Evolutionary conservation across 23 red algal species (phyloP).

Genomic region (Gracilaria gracilis): DNA sequence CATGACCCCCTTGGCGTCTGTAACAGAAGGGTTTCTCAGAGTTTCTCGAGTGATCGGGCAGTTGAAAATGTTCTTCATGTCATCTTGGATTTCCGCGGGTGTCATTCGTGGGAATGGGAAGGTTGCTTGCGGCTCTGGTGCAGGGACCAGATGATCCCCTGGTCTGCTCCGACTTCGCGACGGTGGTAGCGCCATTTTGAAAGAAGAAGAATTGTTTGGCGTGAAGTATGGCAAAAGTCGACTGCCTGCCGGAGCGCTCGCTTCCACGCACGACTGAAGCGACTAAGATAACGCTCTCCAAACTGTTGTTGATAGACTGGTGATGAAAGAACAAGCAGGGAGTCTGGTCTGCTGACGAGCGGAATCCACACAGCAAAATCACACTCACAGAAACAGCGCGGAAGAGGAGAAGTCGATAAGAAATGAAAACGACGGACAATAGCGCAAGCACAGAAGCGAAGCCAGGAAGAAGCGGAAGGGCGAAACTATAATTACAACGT

Average conservation of each 20-base stretch:
- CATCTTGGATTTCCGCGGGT: slow-evolving; percentile 61
- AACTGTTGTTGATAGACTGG: no score
- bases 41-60: slow-evolving; percentile 51
- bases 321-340: no score
- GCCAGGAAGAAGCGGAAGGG: neutral
- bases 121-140: slow-evolving; percentile 36
- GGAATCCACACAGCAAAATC: no score
- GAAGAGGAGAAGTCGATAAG: no score
- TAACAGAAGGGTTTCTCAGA: slow-evolving; percentile 35
- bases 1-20: slow-evolving; percentile 39
- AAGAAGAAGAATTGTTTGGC: neutral
- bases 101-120: slow-evolving; percentile 61
- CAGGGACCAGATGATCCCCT: slow-evolving; percentile 55
- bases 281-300: neutral
- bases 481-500: neutral
- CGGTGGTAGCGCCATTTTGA: slow-evolving; percentile 15
- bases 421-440: no score
- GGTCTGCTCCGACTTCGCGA: slow-evolving; percentile 53
- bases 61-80: slow-evolving; percentile 65
- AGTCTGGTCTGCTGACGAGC: no score
- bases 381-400: no score
- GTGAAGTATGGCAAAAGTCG: neutral
- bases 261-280: neutral
- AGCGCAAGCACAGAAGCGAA: no score
- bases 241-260: neutral